phyloP scores from a whole-genome alignment of 768 basidiomycete species.

The Tylopilus balloui region DNA sequence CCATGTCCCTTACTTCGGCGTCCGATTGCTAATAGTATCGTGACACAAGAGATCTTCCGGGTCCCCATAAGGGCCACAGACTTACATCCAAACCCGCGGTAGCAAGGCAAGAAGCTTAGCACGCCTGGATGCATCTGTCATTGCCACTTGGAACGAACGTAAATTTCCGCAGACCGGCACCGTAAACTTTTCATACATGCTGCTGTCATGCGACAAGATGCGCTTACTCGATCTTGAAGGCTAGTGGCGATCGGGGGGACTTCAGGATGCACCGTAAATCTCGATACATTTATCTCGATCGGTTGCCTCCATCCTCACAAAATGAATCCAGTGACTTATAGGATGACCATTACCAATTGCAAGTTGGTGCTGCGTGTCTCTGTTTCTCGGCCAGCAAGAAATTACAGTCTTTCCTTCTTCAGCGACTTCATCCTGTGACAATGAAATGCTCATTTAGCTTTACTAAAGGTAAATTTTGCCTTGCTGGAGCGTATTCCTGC shows the following conservation, averaged over 20 bases:
- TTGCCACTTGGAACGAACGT: neutral
- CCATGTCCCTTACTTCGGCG: constrained; percentile 1
- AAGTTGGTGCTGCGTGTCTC: constrained; percentile 3
- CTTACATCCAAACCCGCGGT: constrained; percentile 19
- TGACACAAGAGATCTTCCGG: constrained; percentile 2
- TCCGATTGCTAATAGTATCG: constrained; percentile 13
- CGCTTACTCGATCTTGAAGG: constrained; percentile 6
- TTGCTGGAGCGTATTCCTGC: constrained; percentile 1
- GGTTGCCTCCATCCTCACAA: constrained; percentile 2
- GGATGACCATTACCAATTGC: constrained; percentile 3
- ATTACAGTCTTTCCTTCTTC: neutral
- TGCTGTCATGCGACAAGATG: constrained; percentile 4
- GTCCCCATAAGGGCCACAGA: constrained; percentile 8
- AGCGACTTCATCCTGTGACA: constrained; percentile 11
- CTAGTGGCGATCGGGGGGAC: constrained; percentile 13
- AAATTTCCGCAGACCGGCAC: constrained; percentile 13
- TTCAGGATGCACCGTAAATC: constrained; percentile 14
- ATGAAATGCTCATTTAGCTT: constrained; percentile 9
- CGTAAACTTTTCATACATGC: constrained; percentile 14
- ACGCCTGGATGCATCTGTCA: neutral
- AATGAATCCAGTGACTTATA: constrained; percentile 16
- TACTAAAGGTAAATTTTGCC: constrained; percentile 1
- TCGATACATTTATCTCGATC: constrained; percentile 22
- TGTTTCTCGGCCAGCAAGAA: neutral
- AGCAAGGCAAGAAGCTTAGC: constrained; percentile 11